Evolutionary conservation across 129 eudicot genomes (phyloP).

Genomic region (Apium graveolens): DNA sequence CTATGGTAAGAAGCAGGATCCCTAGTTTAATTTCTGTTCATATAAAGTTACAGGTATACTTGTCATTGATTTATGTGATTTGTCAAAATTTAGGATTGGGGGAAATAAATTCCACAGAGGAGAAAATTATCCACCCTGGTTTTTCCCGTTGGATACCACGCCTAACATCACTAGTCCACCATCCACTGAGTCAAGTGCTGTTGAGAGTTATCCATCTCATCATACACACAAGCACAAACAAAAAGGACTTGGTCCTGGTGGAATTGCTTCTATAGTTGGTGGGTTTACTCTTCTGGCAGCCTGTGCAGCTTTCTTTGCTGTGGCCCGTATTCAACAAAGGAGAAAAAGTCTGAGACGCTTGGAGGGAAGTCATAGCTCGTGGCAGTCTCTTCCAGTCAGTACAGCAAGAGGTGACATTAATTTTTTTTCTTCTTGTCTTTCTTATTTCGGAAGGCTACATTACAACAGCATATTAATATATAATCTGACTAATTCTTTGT

Average conservation of each 20-base stretch:
- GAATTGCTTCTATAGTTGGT: conserved; percentile 29
- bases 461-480: background rate
- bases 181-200: conserved; percentile 60
- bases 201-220: conserved; percentile 41
- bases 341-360: conserved; percentile 20
- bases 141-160: conserved; percentile 42
- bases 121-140: conserved; percentile 70
- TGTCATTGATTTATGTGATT: background rate
- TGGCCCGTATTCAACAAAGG: conserved; percentile 25
- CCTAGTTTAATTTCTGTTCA: background rate
- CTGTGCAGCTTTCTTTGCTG: conserved; percentile 36
- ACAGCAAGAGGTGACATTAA: conserved; percentile 44
- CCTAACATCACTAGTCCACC: conserved; percentile 60
- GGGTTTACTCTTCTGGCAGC: conserved; percentile 39
- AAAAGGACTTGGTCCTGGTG: conserved; percentile 34
- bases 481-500: background rate
- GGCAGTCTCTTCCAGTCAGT: conserved; percentile 44
- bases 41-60: background rate
- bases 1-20: conserved; percentile 44
- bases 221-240: conserved; percentile 26
- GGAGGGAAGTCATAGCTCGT: conserved; percentile 31
- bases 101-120: conserved; percentile 59
- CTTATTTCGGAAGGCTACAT: background rate
- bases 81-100: conserved; percentile 45
- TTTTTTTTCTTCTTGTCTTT: background rate